Percentiles rank a stretch among this genome's conserved stretches.
Evolutionary conservation across 345 rosid species (phyloP).

Genomic region (Anacardium occidentale): DNA sequence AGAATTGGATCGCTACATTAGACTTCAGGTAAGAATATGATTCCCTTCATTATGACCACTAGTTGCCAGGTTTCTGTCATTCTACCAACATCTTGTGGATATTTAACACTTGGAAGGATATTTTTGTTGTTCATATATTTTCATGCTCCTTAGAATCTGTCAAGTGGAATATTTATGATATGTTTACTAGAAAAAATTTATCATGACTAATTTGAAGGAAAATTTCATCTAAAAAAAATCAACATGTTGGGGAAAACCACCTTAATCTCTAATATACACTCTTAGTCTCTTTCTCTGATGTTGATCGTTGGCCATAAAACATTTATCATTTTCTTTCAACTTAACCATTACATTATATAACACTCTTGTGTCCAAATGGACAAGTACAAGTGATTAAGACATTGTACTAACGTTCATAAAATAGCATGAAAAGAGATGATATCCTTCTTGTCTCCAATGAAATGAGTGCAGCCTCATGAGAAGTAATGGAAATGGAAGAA

Average conservation of each 20-base stretch:
- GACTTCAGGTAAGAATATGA: conserved; percentile 48
- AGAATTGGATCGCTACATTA: conserved; percentile 55
- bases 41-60: conserved; percentile 8
- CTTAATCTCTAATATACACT: too few species aligned
- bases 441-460: background rate
- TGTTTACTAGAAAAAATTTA: background rate
- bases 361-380: too few species aligned
- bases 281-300: too few species aligned
- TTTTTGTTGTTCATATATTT: background rate
- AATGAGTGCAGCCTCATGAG: background rate
- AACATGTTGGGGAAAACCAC: background rate
- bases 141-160: background rate
- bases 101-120: background rate
- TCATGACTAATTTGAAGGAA: background rate
- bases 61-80: background rate
- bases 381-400: too few species aligned
- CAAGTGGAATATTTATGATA: background rate
- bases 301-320: too few species aligned
- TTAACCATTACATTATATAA: too few species aligned
- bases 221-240: background rate
- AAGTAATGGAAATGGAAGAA: background rate
- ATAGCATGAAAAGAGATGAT: background rate
- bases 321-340: too few species aligned
- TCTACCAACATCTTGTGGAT: background rate
- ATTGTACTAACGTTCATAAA: too few species aligned